Base-by-base conservation (phyloP, 2,329 filamentous ascomycete species). In the Biscogniauxia sp. region DNA sequence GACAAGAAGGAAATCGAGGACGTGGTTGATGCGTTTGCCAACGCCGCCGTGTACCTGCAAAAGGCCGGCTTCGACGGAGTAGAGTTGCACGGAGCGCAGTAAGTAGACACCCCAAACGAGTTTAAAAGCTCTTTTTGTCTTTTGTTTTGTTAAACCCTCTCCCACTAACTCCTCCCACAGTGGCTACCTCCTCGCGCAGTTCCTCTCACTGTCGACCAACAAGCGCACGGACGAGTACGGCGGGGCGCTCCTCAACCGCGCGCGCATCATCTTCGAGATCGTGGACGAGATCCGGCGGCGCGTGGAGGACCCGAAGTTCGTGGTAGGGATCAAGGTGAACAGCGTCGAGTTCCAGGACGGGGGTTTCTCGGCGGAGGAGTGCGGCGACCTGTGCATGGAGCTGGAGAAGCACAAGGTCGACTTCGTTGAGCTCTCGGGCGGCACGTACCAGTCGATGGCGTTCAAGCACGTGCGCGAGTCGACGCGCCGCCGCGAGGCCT, bases 381-480 rank as follows among this genome's bases (percentile, higher is more conserved):
- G 73, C 3, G 72, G 75, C 63, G 75, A 74, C 55, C 65, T 84
- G 20, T 83, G 80, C 41, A 74, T 90, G 49, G 80, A 84, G 59
- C 87, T 90, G 68, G 72, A 76, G n/a, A 69, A 74, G 5, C 78
- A 77, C 49, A 82, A 76, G 5, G 74, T 91, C 1, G 88, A 91
- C 72, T 90, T 90, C 64, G 74, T 91, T 1, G 88, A 92, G 72
- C 80, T 91, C 25, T 86, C 82, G 19, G 89, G 88, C 0, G 88
- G 89, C 0, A 82, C 73, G 0, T 87, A 83, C 64, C 82, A 87
- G 66, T 73, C 85, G 58, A 79, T 84, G 0, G 67, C 64, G 55
- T 81, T 84, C 68, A 56, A 69, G 61, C 57, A 67, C 45, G 59
- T 53, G 51, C 59, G 54, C 7, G 75, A 76, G 20, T 77, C 78